Base-by-base conservation (phyloP, 371 early-diverging fungal genomes). In the Actinomortierella ambigua region DNA sequence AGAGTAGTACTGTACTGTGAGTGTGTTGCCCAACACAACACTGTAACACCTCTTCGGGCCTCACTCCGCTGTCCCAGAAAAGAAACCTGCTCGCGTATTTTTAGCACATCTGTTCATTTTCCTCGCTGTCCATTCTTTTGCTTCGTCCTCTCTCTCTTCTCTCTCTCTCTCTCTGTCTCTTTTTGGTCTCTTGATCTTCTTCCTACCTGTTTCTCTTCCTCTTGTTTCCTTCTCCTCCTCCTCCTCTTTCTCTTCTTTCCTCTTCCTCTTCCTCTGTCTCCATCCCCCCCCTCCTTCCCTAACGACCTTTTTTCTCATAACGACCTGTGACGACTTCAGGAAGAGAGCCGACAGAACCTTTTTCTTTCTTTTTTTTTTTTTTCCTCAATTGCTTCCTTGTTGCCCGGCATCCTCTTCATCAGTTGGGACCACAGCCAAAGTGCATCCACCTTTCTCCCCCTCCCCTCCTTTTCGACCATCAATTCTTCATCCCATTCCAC, bases 291-390 rank as follows among this genome's bases (percentile, higher is more conserved):
- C 20, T 29, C n/a, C 39, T 41, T 23, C 26, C 22, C 40, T 40
- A 42, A 20, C 48, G 18, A 18, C 20, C 22, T 9, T 20, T 20
- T 24, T 48, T 48, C 22, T 48, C 20, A 18, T 48, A 48, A 48
- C 48, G 48, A 48, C 48, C 48, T 48, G 18, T 48, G 48, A 48
- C 48, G 48, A 48, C 48, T 11, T 22, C 20, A 20, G 22, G 48
- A 20, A 18, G 8, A 22, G 20, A 18, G 2, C 40, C 15, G 34
- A 34, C 34, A 34, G 34, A 34, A 34, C 34, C 34, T 34, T 34
- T n/a, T n/a, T n/a, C n/a, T n/a, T n/a, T 13, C 20, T 44, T 20
- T 5, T 44, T 44, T 13, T 13, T 44, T 44, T 44, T 44, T 13
- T 13, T 44, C 13, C 15, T 41, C 15, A 11, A 15, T 41, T 41